Base-by-base conservation (phyloP, 257 asterid species). In the Salvia splendens region DNA sequence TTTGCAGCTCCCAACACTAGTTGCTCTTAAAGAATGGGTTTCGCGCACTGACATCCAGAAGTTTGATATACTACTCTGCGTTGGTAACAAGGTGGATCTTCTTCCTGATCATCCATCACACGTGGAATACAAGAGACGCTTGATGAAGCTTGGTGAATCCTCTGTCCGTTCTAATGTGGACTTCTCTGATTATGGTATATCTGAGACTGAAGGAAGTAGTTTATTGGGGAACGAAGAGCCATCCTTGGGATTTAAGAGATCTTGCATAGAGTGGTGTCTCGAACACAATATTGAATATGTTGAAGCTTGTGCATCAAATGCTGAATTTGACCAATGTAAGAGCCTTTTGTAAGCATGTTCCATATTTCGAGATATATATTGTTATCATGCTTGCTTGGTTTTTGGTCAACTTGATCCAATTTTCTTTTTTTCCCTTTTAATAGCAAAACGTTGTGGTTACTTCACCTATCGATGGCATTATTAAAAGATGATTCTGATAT, bases 11-110 rank as follows among this genome's bases (percentile, higher is more conserved):
- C 78, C 92, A 15, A 82, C 97, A 67, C 83, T 94, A 52, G 69
- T 35, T 70, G 83, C 84, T 51, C 92, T 94, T 61, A 83, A 91
- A 81, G 85, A 85, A 45, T 88, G 91, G 92, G 95, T 85, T 52
- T 80, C 90, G 9, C 80, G 16, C 63, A 90, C 73, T 8, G 95
- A 94, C 77, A 77, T 91, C 67, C 87, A 68, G 79, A 84, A 77
- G 75, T 86, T 85, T 71, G 97, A 93, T 59, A 80, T 90, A 73
- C 77, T 91, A 52, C 57, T 94, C 46, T 94, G 97, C 78, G 76
- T 94, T 59, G 97, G 97, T 28, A 91, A 94, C 79, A 94, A 94
- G 85, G 95, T 88, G 68, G 99, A 91, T 74, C 97, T 90, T 79
- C 84, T 91, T 81, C 83, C 91, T 38, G 85, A 82, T 59, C 99